phyloP scores from a whole-genome alignment of 306 rosid genomes.

The Lathyrus tuberosus region DNA sequence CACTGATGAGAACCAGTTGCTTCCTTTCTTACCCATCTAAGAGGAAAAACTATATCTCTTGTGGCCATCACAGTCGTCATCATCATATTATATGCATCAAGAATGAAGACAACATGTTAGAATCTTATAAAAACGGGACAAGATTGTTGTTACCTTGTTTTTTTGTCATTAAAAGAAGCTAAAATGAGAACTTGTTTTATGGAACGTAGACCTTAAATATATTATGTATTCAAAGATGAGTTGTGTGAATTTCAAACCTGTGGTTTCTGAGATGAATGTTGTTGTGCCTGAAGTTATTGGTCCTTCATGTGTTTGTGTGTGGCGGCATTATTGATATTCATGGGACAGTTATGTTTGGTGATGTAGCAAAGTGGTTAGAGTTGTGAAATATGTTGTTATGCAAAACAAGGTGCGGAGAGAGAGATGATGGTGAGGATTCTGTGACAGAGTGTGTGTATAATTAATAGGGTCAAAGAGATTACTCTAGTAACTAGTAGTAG shows the following conservation, averaged over 20 bases:
- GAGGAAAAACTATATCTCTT: slow-evolving; percentile 39
- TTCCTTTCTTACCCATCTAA: slow-evolving; percentile 89
- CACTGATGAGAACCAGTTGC: slow-evolving; percentile 85
- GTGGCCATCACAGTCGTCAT: neutral
- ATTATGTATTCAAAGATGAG: neutral
- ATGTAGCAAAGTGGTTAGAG: neutral
- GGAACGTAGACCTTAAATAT: neutral
- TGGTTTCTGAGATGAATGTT: neutral
- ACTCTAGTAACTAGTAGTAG: neutral
- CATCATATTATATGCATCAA: slow-evolving; percentile 24
- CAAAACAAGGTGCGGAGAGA: neutral
- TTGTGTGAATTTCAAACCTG: neutral
- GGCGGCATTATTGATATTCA: neutral
- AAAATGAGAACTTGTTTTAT: too few species aligned
- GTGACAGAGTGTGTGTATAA: neutral
- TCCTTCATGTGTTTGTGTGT: neutral
- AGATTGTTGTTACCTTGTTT: neutral
- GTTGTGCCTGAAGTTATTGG: neutral
- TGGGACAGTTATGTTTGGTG: neutral
- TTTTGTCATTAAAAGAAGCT: neutral
- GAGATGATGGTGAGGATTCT: neutral
- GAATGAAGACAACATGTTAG: slow-evolving; percentile 29
- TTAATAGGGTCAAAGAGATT: neutral
- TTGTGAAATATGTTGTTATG: neutral
- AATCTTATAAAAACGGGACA: neutral